Conservation (phyloP, 768 basidiomycete species). For the Amanita pallidorosea region DNA sequence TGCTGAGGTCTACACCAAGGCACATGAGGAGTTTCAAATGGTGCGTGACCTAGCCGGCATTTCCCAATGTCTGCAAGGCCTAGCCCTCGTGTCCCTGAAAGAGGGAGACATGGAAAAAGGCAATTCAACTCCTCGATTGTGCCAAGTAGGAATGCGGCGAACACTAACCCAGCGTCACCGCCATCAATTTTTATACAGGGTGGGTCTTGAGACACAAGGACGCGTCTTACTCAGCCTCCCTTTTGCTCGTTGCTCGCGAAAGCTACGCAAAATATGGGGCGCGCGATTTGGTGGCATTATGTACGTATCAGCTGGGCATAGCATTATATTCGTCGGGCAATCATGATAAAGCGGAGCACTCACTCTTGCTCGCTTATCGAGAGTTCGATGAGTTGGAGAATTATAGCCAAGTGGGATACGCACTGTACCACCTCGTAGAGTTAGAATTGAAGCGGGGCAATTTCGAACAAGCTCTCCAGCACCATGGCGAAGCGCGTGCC, state of each 20-base stretch:
- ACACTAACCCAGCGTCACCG: neutral
- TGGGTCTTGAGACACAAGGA: neutral
- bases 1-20: neutral
- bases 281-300: neutral
- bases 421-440: neutral
- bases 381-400: neutral
- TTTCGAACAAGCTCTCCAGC: neutral
- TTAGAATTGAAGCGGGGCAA: neutral
- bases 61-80: neutral
- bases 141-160: neutral
- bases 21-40: neutral
- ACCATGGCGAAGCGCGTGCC: neutral
- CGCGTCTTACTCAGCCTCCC: neutral
- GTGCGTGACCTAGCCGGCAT: neutral
- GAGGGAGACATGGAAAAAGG: neutral
- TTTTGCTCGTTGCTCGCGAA: neutral
- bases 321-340: neutral
- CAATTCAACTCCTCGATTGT: neutral
- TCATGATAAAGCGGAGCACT: neutral
- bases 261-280: neutral
- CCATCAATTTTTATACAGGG: neutral
- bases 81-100: neutral
- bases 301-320: constrained; percentile 1
- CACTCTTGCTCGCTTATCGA: neutral
- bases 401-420: neutral